Percentiles rank a stretch among this genome's conserved stretches.
Evolutionary conservation across 23 red algal species (phyloP).

Genomic region (Porphyridium purpureum): DNA sequence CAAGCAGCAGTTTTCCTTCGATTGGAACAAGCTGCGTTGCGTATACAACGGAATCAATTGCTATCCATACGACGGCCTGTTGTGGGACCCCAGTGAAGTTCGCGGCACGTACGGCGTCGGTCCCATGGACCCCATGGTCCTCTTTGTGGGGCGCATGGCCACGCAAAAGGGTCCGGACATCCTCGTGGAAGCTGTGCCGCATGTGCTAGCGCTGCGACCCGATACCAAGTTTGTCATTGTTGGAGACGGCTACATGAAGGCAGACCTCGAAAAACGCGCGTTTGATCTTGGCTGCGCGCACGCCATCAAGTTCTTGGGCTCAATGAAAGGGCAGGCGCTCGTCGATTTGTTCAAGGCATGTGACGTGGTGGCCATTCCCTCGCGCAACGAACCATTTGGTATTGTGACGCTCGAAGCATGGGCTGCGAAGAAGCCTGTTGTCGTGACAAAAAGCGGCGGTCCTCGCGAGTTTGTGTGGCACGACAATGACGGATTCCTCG

Average conservation of each 20-base stretch:
- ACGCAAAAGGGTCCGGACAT: conserved; percentile 86
- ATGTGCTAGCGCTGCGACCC: conserved; percentile 39
- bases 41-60: conserved; percentile 94
- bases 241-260: conserved; percentile 93
- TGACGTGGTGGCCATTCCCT: conserved; percentile 78
- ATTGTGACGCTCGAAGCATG: conserved; percentile 96
- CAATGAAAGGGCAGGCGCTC: conserved; percentile 54
- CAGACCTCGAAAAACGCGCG: conserved; percentile 29
- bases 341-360: conserved; percentile 86
- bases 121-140: conserved; percentile 92
- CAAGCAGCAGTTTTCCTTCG: conserved; percentile 73
- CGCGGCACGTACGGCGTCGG: conserved; percentile 61
- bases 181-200: conserved; percentile 67
- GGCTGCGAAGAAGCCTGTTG: conserved; percentile 95
- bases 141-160: conserved; percentile 86
- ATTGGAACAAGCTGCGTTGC: conserved; percentile 88
- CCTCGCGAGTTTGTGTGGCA: conserved; percentile 94
- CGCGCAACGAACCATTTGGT: conserved; percentile 95
- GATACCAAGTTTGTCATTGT: conserved; percentile 90
- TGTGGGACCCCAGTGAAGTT: conserved; percentile 76
- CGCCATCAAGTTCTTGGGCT: conserved; percentile 47
- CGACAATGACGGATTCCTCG: conserved; percentile 76
- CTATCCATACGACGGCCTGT: conserved; percentile 67
- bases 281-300: conserved; percentile 41
- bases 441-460: conserved; percentile 84